Base-by-base conservation (phyloP, 2,329 filamentous ascomycete genomes). In the Spiromastix sp. region DNA sequence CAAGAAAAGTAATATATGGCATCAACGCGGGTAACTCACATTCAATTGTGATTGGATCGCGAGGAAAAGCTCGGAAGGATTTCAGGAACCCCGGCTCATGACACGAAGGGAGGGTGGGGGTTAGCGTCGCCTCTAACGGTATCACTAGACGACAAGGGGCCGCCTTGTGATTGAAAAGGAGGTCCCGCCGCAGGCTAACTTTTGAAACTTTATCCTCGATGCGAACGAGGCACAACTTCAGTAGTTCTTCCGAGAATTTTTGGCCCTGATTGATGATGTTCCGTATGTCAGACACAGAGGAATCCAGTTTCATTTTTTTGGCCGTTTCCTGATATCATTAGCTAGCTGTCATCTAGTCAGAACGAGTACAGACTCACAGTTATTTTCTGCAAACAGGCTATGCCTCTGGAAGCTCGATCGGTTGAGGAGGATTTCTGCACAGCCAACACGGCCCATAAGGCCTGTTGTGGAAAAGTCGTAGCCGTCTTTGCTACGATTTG, bases 401-500 rank as follows among this genome's bases (percentile, higher is more conserved):
- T 51, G 8, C 75, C 77, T 39, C 74, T 66, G 5, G 59, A 61
- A 2, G 68, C 67, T 39, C 89, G 74, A 35, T 89, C 81, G 10
- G 71, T 68, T 41, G 85, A 79, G 20, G 72, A 82, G 0, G 85
- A 84, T 38, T 89, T 89, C 48, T 86, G 79, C 29, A 95, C 79
- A 6, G 87, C 85, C 36, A 96, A 74, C 22, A 98, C 64, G 49
- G 81, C 83, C 93, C 91, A 99, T 17, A 96, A 60, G 1, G 87
- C 81, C 57, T 98, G 91, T 41, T 84, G 85, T 0, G 91, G 89
- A 56, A 95, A 83, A n/a, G 77, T 70, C 27, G 77, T 71, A 6
- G 93, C 79, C n/a, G 95, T 85, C 54, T 84, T 89, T 41, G 81
- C 65, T 37, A 98, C 86, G 45, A 96, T 89, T 21, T 72, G 71